These are phyloP conservation scores for Saturnispora bothae DNA, from an alignment of 805 yeast genomes.

Conservation along the genomic window DNA sequence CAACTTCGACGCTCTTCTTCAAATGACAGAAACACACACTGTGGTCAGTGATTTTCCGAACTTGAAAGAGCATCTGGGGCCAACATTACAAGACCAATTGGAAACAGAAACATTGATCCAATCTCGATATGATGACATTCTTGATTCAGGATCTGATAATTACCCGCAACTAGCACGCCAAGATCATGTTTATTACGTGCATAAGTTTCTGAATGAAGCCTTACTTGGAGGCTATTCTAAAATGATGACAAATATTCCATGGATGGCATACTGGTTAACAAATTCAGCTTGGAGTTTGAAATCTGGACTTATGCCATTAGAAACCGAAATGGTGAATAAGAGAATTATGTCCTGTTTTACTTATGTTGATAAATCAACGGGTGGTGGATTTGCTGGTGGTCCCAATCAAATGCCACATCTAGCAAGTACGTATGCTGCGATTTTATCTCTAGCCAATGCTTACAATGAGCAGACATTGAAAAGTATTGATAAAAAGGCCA, in stretches of 20 bases:
- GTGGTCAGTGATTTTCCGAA: slow-evolving; percentile 1
- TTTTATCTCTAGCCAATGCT: slow-evolving; percentile 48
- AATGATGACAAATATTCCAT: slow-evolving; percentile 84
- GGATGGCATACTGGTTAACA: slow-evolving; percentile 80
- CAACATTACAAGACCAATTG: slow-evolving; percentile 30
- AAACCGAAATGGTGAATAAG: slow-evolving; percentile 2
- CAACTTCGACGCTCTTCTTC: slow-evolving; percentile 20
- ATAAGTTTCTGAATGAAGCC: slow-evolving; percentile 29
- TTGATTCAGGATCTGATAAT: slow-evolving; percentile 23
- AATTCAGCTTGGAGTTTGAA: no score
- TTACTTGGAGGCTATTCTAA: slow-evolving; percentile 43
- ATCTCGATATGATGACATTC: slow-evolving; percentile 23
- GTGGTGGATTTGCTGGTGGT: slow-evolving; percentile 67
- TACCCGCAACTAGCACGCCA: slow-evolving; percentile 23
- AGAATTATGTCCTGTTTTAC: slow-evolving; percentile 9
- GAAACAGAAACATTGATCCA: slow-evolving; percentile 29
- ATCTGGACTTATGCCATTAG: slow-evolving; percentile 14
- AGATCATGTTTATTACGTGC: slow-evolving; percentile 36
- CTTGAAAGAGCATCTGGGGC: slow-evolving; percentile 20
- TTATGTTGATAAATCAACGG: slow-evolving; percentile 18
- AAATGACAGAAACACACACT: slow-evolving; percentile 12
- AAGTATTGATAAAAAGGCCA: slow-evolving; percentile 33
- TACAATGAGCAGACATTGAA: slow-evolving; percentile 33
- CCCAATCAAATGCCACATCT: slow-evolving; percentile 69
- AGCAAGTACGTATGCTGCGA: slow-evolving; percentile 75